Percentiles rank a stretch among this genome's conserved stretches.
Evolutionary conservation across 1,284 basidiomycete genomes (phyloP).

Genomic region (Cryptococcus amylolentus): DNA sequence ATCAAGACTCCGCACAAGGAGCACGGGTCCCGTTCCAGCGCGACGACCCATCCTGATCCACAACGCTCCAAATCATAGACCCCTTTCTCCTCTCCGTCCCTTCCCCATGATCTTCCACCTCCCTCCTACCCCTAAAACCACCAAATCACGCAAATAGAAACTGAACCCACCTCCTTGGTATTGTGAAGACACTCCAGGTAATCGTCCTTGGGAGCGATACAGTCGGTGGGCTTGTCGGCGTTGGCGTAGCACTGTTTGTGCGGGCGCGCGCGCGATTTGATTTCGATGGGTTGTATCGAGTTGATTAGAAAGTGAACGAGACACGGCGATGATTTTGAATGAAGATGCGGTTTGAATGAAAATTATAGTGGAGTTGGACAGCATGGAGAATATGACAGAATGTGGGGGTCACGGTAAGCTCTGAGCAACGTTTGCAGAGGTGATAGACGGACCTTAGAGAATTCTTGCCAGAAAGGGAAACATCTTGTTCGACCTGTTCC

Average conservation of each 20-base stretch:
- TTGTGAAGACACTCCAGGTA: conserved; percentile 92
- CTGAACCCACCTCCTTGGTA: conserved; percentile 72
- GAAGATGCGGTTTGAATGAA: neutral
- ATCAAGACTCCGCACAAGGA: no score
- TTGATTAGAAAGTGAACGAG: neutral
- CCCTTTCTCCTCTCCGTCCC: neutral
- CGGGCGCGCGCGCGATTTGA: no score
- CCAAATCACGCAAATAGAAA: neutral
- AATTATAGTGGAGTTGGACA: neutral
- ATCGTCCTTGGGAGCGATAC: conserved; percentile 72
- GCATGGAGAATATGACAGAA: neutral
- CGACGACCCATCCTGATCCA: no score
- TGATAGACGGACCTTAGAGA: conserved; percentile 61
- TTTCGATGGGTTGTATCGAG: neutral
- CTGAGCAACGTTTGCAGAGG: neutral
- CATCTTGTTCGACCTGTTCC: conserved; percentile 75
- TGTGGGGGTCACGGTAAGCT: neutral
- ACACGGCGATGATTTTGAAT: neutral
- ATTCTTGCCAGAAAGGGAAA: conserved; percentile 90
- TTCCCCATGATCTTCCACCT: neutral
- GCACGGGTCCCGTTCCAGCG: no score
- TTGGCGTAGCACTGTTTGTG: conserved; percentile 73
- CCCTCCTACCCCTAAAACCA: neutral
- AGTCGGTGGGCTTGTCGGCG: conserved; percentile 72
- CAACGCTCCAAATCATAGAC: no score